A percentile compares a stretch with the other conserved stretches of the same genome.
These are phyloP conservation scores for Quercus aquifolioides DNA, from an alignment of 306 rosid genomes.

Conservation along the genomic window DNA sequence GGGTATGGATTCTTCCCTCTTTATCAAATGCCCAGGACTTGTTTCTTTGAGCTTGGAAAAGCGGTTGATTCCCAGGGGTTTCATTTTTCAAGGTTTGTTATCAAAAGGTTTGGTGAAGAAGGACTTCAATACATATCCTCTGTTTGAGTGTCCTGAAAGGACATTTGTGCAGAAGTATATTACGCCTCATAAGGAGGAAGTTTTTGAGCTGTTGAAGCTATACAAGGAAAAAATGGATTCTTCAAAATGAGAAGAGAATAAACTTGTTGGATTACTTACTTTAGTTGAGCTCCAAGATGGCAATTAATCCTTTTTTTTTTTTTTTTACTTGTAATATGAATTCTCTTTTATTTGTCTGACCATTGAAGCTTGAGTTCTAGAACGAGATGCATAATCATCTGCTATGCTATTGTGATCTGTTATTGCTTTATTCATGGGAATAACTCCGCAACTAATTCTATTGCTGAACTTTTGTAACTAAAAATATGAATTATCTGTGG, in stretches of 20 bases:
- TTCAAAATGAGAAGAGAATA: too few relatives aligned
- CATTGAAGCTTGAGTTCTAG: too few relatives aligned
- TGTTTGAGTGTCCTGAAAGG: too few relatives aligned
- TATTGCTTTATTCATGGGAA: background rate
- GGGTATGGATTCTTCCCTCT: slow-evolving; percentile 30
- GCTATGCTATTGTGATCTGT: background rate
- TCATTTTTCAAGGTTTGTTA: slow-evolving; percentile 26
- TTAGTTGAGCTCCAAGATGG: too few relatives aligned
- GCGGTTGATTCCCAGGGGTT: slow-evolving; percentile 36
- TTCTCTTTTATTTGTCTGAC: too few relatives aligned
- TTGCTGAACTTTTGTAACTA: background rate
- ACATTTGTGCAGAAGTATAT: slow-evolving; percentile 25
- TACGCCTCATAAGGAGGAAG: slow-evolving; percentile 21
- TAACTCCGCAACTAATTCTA: background rate
- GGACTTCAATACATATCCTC: background rate
- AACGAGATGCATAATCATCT: too few relatives aligned
- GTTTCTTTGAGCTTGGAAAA: slow-evolving; percentile 30
- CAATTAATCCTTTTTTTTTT: too few relatives aligned
- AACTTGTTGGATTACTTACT: too few relatives aligned
- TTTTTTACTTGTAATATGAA: too few relatives aligned
- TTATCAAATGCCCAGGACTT: slow-evolving; percentile 9
- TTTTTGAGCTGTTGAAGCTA: slow-evolving; percentile 21
- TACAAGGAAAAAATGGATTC: slow-evolving; percentile 13
- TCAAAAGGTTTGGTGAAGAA: slow-evolving; percentile 24
- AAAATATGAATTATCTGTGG: background rate